Percentiles rank a stretch among this genome's conserved stretches.
Evolutionary conservation across 2,329 filamentous ascomycete species (phyloP).

Genomic region (Blastomyces parvus): DNA sequence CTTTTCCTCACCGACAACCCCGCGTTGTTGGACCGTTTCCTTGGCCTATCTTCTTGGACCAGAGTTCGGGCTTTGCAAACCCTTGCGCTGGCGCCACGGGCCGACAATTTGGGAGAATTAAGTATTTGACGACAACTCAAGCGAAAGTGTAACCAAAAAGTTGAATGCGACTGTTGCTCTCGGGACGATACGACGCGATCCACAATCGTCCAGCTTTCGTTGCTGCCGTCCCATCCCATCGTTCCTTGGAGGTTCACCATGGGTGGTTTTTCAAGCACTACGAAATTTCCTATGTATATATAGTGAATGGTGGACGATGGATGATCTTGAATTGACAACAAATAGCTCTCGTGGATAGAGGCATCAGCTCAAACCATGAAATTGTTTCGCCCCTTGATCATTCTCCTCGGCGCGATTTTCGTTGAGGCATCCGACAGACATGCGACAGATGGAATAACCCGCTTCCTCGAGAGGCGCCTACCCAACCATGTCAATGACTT

Average conservation of each 20-base stretch:
- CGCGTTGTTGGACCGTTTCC: neutral
- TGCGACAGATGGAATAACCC: slow-evolving; percentile 20
- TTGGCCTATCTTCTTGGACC: neutral
- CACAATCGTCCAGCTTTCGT: neutral
- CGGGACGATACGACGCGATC: neutral
- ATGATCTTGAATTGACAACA: neutral
- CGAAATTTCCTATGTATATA: neutral
- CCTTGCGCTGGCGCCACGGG: neutral
- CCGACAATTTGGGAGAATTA: neutral
- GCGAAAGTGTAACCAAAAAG: neutral
- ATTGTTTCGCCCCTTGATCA: neutral
- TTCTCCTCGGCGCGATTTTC: neutral
- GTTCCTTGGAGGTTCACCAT: neutral
- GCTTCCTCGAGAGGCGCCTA: slow-evolving; percentile 20
- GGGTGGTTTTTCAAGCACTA: neutral
- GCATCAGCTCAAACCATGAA: neutral
- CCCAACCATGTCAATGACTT: slow-evolving; percentile 20
- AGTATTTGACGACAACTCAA: neutral
- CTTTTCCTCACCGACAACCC: neutral
- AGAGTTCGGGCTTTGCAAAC: neutral
- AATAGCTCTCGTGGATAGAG: neutral
- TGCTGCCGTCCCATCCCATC: neutral
- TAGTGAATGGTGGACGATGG: neutral
- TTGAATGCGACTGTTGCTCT: neutral
- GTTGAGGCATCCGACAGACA: neutral